A percentile compares a stretch with the other conserved stretches of the same genome.
These are phyloP conservation scores for Protostelium mycophagum DNA, from an alignment of 78 protist species.

Conservation along the genomic window DNA sequence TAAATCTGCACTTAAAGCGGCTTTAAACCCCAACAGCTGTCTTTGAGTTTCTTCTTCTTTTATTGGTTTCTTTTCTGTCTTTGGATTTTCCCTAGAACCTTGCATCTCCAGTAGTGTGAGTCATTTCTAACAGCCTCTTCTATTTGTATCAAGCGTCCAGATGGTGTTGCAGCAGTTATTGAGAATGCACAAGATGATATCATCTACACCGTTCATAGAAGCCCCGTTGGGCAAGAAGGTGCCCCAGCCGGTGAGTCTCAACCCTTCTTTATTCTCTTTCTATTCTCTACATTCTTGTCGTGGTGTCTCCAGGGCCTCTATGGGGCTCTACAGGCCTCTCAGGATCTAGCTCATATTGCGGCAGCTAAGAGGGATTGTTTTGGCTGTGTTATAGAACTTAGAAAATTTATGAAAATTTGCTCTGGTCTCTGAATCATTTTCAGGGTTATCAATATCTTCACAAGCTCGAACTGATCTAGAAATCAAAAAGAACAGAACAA, in stretches of 20 bases:
- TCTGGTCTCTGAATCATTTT: neutral
- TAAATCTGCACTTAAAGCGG: no score
- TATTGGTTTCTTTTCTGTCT: no score
- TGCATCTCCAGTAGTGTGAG: no score
- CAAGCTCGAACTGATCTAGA: slow-evolving; percentile 1
- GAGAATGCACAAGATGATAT: no score
- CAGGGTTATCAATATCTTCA: neutral
- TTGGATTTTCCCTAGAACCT: no score
- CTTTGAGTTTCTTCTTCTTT: no score
- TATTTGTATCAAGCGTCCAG: no score
- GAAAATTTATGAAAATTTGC: neutral
- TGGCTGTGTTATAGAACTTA: neutral
- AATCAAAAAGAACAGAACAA: neutral
- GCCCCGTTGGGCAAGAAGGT: no score
- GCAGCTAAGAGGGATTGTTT: neutral
- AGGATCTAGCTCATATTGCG: neutral
- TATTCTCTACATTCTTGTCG: neutral
- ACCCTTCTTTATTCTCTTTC: neutral
- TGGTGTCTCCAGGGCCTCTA: neutral
- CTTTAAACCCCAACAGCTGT: no score
- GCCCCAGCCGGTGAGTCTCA: neutral
- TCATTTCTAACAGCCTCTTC: no score
- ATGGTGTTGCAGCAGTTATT: no score
- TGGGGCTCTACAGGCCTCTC: slow-evolving; percentile 1
- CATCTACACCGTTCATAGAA: no score